Evolutionary conservation across 139 green algal species (phyloP).

Genomic region (Auxenochlorella pyrenoidosa): DNA sequence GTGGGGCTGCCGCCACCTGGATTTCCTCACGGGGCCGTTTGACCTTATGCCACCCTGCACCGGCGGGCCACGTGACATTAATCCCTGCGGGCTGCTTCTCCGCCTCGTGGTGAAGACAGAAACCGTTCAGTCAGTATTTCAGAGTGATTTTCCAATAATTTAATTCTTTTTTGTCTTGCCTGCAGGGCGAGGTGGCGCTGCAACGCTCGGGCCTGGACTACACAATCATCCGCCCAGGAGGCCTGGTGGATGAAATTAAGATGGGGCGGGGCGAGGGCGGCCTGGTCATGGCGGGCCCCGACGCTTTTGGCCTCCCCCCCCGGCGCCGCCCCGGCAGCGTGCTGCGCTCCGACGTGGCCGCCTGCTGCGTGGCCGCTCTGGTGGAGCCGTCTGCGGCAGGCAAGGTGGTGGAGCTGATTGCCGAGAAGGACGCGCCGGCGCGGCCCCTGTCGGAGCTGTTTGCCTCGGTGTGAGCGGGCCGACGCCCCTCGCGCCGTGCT

Average conservation of each 20-base stretch:
- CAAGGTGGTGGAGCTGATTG: slow-evolving; percentile 67
- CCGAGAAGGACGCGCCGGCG: slow-evolving; percentile 1
- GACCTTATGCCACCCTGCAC: too few relatives aligned
- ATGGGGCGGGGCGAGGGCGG: slow-evolving; percentile 36
- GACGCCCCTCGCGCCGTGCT: not conserved
- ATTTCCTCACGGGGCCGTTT: too few relatives aligned
- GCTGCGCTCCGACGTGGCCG: slow-evolving; percentile 70
- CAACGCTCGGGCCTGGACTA: slow-evolving; percentile 82
- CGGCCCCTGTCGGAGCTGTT: slow-evolving; percentile 26
- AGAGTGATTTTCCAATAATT: too few relatives aligned
- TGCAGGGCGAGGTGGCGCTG: slow-evolving; percentile 75
- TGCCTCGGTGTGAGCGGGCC: slow-evolving; percentile 26
- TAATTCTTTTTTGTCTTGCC: not conserved
- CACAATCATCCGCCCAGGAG: slow-evolving; percentile 83
- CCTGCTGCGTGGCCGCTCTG: slow-evolving; percentile 78
- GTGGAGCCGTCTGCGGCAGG: slow-evolving; percentile 59
- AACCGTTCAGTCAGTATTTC: too few relatives aligned
- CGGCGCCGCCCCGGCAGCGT: slow-evolving; percentile 49
- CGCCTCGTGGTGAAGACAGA: too few relatives aligned
- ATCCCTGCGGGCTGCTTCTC: too few relatives aligned
- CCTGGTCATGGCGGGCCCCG: slow-evolving; percentile 64
- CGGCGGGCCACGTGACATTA: too few relatives aligned
- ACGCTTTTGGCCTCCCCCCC: slow-evolving; percentile 60
- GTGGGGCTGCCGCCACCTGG: too few relatives aligned
- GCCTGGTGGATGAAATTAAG: slow-evolving; percentile 65